Percentiles rank a stretch among this genome's conserved stretches.
Evolutionary conservation across 2,329 filamentous ascomycete species (phyloP).

Genomic region (Leptosphaerulina australis): DNA sequence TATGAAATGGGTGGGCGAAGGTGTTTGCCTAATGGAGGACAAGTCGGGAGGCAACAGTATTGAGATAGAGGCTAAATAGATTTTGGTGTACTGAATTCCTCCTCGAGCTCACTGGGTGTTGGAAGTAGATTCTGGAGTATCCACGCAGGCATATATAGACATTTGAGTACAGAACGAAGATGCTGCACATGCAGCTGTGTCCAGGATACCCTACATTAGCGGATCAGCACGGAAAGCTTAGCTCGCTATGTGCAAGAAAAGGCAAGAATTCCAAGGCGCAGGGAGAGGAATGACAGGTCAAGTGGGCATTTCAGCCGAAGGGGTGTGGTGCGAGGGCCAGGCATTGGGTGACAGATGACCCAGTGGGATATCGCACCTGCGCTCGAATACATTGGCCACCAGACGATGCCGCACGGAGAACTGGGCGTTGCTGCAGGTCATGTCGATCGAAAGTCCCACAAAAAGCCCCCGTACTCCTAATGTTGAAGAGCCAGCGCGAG

Average conservation of each 20-base stretch:
- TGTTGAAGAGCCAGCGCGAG: slow-evolving; percentile 19
- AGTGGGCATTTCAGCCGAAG: slow-evolving; percentile 37
- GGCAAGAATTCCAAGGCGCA: slow-evolving; percentile 38
- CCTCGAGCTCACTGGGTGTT: slow-evolving; percentile 30
- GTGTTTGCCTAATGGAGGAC: slow-evolving; percentile 34
- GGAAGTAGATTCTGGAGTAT: neutral
- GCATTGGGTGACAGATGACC: slow-evolving; percentile 28
- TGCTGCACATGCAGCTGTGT: slow-evolving; percentile 30
- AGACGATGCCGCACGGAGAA: slow-evolving; percentile 30
- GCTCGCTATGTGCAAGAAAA: slow-evolving; percentile 39
- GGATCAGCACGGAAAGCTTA: slow-evolving; percentile 47
- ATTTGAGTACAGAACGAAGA: slow-evolving; percentile 24
- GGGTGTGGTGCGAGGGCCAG: slow-evolving; percentile 33
- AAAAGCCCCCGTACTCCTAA: slow-evolving; percentile 15
- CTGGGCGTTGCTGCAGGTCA: slow-evolving; percentile 41
- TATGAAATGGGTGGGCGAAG: slow-evolving; percentile 40
- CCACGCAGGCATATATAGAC: slow-evolving; percentile 19
- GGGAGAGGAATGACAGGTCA: slow-evolving; percentile 34
- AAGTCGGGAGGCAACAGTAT: slow-evolving; percentile 21
- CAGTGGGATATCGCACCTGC: slow-evolving; percentile 30
- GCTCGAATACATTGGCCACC: slow-evolving; percentile 34
- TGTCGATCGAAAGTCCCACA: slow-evolving; percentile 37
- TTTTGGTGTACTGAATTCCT: slow-evolving; percentile 25
- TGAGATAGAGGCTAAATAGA: slow-evolving; percentile 15
- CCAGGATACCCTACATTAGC: slow-evolving; percentile 43